Conservation (phyloP, 2,329 filamentous ascomycete genomes). For the Aureobasidium sp. region DNA sequence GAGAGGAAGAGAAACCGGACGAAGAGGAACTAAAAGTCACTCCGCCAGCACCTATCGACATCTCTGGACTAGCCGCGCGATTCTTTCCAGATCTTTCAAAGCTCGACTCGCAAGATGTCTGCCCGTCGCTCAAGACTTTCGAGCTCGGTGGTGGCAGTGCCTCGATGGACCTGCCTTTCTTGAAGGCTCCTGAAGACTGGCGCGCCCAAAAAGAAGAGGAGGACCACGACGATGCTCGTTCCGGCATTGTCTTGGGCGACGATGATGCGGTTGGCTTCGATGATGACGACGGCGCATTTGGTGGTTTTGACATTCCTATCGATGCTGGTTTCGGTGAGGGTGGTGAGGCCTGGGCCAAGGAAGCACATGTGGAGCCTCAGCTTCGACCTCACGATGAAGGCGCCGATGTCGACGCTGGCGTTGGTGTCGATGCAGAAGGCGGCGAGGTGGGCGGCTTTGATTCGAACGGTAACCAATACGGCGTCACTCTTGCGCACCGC, state of each 20-base stretch:
- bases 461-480: slow-evolving; percentile 59
- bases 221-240: slow-evolving; percentile 56
- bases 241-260: slow-evolving; percentile 78
- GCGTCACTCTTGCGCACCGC: slow-evolving; percentile 66
- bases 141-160: slow-evolving; percentile 81
- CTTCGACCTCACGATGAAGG: slow-evolving; percentile 67
- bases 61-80: slow-evolving; percentile 63
- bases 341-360: slow-evolving; percentile 89
- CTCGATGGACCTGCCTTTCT: slow-evolving; percentile 81
- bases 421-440: slow-evolving; percentile 40
- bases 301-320: slow-evolving; percentile 50
- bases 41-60: slow-evolving; percentile 69
- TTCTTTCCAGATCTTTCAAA: slow-evolving; percentile 78
- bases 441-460: slow-evolving; percentile 51
- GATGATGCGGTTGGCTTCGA: slow-evolving; percentile 78
- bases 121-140: slow-evolving; percentile 88
- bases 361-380: slow-evolving; percentile 80
- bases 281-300: slow-evolving; percentile 63
- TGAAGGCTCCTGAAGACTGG: slow-evolving; percentile 81
- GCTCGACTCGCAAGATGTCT: slow-evolving; percentile 84
- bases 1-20: slow-evolving; percentile 38
- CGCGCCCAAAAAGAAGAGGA: slow-evolving; percentile 52
- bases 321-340: slow-evolving; percentile 90
- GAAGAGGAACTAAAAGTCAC: slow-evolving; percentile 31
- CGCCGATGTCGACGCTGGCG: slow-evolving; percentile 45